Evolutionary conservation across 192 early-diverging fungal genomes (phyloP).

Genomic region (Umbelopsis vinacea): DNA sequence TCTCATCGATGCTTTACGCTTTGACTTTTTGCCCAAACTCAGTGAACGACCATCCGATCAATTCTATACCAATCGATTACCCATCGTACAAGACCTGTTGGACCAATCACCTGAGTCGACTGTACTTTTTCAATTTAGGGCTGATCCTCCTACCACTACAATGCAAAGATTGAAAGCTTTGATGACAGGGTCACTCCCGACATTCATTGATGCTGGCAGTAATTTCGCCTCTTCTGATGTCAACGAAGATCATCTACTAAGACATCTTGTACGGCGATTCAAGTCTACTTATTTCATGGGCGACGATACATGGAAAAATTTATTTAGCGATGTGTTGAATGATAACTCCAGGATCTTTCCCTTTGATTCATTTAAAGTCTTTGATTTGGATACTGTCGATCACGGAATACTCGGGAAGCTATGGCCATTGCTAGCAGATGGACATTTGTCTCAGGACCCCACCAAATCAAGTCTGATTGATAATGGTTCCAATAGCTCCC

Average conservation of each 20-base stretch:
- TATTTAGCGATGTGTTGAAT: slow-evolving; percentile 71
- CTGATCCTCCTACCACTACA: slow-evolving; percentile 85
- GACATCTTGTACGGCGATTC: slow-evolving; percentile 36
- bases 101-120: slow-evolving; percentile 54
- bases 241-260: slow-evolving; percentile 76
- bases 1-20: slow-evolving; percentile 76
- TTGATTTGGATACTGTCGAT: slow-evolving; percentile 95
- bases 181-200: slow-evolving; percentile 81
- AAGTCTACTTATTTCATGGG: slow-evolving; percentile 79
- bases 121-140: slow-evolving; percentile 70
- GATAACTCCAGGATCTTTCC: slow-evolving; percentile 57
- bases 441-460: not conserved
- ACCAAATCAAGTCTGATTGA: no score
- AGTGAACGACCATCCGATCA: slow-evolving; percentile 10
- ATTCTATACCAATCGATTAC: slow-evolving; percentile 56
- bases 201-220: slow-evolving; percentile 81
- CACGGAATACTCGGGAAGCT: slow-evolving; percentile 77
- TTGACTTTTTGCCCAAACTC: slow-evolving; percentile 52
- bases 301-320: slow-evolving; percentile 93
- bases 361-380: slow-evolving; percentile 75
- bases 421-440: slow-evolving; percentile 40
- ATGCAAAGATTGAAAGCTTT: slow-evolving; percentile 82
- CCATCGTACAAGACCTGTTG: slow-evolving; percentile 54
- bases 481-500: slow-evolving; percentile 28
- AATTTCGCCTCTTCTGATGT: slow-evolving; percentile 80